Evolutionary conservation across 495 filamentous ascomycete species (phyloP).

Genomic region (Bacidia gigantensis): DNA sequence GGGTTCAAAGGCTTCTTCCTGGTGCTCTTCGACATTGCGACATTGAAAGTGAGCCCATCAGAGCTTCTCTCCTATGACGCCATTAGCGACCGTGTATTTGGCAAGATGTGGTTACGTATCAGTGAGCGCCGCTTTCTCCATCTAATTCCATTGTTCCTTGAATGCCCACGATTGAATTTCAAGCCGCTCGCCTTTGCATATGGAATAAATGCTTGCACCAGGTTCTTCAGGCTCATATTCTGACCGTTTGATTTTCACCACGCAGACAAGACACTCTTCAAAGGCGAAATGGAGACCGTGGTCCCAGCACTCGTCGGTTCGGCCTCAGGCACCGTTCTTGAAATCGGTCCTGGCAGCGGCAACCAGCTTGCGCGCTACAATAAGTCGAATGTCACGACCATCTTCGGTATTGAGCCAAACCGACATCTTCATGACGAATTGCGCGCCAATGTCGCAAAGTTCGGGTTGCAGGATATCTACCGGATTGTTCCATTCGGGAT

Average conservation of each 20-base stretch:
- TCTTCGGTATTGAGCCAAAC: constrained; percentile 37
- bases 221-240: background rate
- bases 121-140: background rate
- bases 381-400: constrained; percentile 18
- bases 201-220: background rate
- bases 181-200: background rate
- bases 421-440: constrained; percentile 37
- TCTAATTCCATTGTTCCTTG: background rate
- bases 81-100: constrained; percentile 7
- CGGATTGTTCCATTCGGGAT: constrained; percentile 49
- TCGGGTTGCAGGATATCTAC: constrained; percentile 46
- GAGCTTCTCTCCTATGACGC: constrained; percentile 6
- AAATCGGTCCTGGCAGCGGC: constrained; percentile 36
- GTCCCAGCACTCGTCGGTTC: constrained; percentile 28
- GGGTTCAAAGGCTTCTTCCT: constrained; percentile 6
- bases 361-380: constrained; percentile 33
- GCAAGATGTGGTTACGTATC: constrained; percentile 8
- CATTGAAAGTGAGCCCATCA: background rate
- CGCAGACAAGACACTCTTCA: constrained; percentile 4
- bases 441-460: constrained; percentile 27
- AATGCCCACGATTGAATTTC: background rate
- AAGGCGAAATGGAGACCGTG: constrained; percentile 14
- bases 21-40: constrained; percentile 4
- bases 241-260: too few species aligned
- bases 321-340: constrained; percentile 30